phyloP scores from a whole-genome alignment of 139 green algal genomes.

The Raphidocelis subcapitata region DNA sequence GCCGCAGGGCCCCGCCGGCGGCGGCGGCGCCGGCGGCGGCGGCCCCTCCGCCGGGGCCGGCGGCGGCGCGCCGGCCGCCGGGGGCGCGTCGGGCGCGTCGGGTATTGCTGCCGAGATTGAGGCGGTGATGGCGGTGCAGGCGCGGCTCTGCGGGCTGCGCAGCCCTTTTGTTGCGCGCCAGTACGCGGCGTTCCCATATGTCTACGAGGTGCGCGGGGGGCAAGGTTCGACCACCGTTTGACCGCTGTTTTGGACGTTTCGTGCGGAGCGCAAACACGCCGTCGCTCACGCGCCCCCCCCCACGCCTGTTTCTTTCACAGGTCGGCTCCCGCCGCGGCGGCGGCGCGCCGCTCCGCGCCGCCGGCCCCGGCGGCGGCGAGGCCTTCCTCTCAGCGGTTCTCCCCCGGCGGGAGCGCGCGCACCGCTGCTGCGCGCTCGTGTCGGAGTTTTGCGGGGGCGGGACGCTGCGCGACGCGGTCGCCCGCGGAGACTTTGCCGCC shows the following conservation, averaged over 20 bases:
- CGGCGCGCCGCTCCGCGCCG: too few relatives aligned
- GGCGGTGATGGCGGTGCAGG: constrained; percentile 17
- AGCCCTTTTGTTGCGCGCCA: constrained; percentile 20
- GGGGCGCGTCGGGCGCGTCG: too few relatives aligned
- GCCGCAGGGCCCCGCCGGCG: too few relatives aligned
- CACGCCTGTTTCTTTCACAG: too few relatives aligned
- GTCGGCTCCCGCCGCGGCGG: too few relatives aligned
- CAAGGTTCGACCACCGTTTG: too few relatives aligned
- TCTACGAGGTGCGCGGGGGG: constrained; percentile 41
- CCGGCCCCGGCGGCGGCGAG: too few relatives aligned
- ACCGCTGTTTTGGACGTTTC: too few relatives aligned
- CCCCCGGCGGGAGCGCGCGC: constrained; percentile 35
- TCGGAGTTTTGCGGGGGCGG: constrained; percentile 33
- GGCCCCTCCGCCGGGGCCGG: too few relatives aligned
- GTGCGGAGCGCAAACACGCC: not conserved
- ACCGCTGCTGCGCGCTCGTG: constrained; percentile 33
- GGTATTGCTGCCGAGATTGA: constrained; percentile 7
- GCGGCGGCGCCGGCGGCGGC: too few relatives aligned
- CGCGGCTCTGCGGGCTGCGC: constrained; percentile 20
- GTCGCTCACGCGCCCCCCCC: too few relatives aligned
- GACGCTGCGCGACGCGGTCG: constrained; percentile 34
- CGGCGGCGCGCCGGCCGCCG: too few relatives aligned
- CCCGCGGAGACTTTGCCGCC: constrained; percentile 1
- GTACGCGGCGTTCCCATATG: constrained; percentile 34
- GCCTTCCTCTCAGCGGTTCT: constrained; percentile 33